phyloP scores from a whole-genome alignment of 495 filamentous ascomycete species.

The Penicillium egyptiacum region DNA sequence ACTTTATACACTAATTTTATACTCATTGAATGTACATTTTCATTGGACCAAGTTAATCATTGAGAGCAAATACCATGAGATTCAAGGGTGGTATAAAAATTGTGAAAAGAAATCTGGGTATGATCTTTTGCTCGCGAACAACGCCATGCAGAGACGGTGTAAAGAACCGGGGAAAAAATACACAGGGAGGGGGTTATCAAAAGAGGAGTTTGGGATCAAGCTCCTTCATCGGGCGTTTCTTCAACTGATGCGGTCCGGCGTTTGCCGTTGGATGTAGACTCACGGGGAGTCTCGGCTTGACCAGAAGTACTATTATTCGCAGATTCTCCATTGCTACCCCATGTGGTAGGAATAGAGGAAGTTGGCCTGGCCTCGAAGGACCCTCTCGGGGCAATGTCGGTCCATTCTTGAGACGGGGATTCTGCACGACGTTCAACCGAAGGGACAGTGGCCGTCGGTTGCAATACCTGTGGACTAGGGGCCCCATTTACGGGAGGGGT shows the following conservation, averaged over 20 bases:
- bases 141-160: slow-evolving; percentile 31
- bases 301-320: slow-evolving; percentile 1
- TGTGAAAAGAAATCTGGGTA: slow-evolving; percentile 29
- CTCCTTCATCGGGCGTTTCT: slow-evolving; percentile 46
- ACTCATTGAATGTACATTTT: slow-evolving; percentile 6
- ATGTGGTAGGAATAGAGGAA: slow-evolving; percentile 15
- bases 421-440: slow-evolving; percentile 23
- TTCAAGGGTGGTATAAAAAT: slow-evolving; percentile 14
- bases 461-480: neutral
- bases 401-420: slow-evolving; percentile 41
- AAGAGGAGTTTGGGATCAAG: slow-evolving; percentile 7
- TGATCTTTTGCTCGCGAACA: slow-evolving; percentile 33
- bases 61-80: slow-evolving; percentile 3
- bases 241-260: slow-evolving; percentile 50
- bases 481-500: slow-evolving; percentile 20
- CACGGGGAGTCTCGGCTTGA: slow-evolving; percentile 4
- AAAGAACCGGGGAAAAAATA: slow-evolving; percentile 15
- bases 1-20: too few relatives aligned
- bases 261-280: slow-evolving; percentile 44
- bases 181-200: slow-evolving; percentile 9
- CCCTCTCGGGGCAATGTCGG: slow-evolving; percentile 32
- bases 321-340: slow-evolving; percentile 14
- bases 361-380: slow-evolving; percentile 18
- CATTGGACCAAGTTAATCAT: neutral
- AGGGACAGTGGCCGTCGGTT: slow-evolving; percentile 12